A percentile compares a stretch with the other conserved stretches of the same genome.
These are phyloP conservation scores for Orbilia javanica DNA, from an alignment of 2,329 filamentous ascomycete species.

Conservation along the genomic window DNA sequence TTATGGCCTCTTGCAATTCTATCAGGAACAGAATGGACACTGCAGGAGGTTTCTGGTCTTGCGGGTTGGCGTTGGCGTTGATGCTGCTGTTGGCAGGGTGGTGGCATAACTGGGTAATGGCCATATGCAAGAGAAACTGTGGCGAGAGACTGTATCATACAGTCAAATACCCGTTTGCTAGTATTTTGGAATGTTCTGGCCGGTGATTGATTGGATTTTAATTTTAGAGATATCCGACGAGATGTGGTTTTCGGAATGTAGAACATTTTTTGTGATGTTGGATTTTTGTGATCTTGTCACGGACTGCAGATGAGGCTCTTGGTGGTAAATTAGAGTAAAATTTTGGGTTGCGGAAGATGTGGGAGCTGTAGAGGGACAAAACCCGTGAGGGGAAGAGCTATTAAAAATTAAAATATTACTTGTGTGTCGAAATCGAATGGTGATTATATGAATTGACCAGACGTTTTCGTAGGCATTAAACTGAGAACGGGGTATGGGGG, in stretches of 20 bases:
- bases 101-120: conserved; percentile 46
- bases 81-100: conserved; percentile 5
- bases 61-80: neutral
- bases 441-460: neutral
- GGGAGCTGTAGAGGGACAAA: neutral
- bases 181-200: conserved; percentile 28
- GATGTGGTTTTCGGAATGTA: conserved; percentile 42
- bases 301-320: too few relatives aligned
- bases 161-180: conserved; percentile 53
- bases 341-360: too few relatives aligned
- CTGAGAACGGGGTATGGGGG: neutral
- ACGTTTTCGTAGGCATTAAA: neutral
- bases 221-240: conserved; percentile 27
- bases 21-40: conserved; percentile 33
- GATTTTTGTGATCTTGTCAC: neutral
- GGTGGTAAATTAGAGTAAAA: too few relatives aligned
- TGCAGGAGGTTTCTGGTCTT: conserved; percentile 21
- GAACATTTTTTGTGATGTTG: conserved; percentile 36
- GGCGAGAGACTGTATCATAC: conserved; percentile 50
- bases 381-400: neutral
- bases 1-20: conserved; percentile 46
- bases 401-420: conserved; percentile 5
- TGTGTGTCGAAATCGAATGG: neutral
- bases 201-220: conserved; percentile 31
- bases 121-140: conserved; percentile 52